Percentiles rank a stretch among this genome's conserved stretches.
phyloP scores from a whole-genome alignment of 139 green algal species.

The Prasinococcaceae sp. region DNA sequence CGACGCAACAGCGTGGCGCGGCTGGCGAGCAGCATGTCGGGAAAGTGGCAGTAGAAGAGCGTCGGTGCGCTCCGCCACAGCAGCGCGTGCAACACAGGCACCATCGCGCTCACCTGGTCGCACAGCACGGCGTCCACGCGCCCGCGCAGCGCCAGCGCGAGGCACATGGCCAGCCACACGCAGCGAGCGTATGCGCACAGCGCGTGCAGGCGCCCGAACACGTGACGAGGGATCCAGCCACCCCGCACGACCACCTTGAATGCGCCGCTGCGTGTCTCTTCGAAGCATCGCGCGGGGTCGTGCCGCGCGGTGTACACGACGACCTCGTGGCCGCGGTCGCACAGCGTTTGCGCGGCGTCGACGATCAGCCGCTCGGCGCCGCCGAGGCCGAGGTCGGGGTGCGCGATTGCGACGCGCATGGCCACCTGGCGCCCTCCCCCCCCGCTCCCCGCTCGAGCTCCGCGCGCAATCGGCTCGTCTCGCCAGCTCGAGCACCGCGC shows the following conservation, averaged over 20 bases:
- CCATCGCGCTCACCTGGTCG: conserved; percentile 46
- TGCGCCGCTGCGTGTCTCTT: conserved; percentile 59
- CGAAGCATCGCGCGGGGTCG: conserved; percentile 67
- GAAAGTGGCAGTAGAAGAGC: conserved; percentile 98
- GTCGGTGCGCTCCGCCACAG: conserved; percentile 52
- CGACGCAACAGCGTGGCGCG: conserved; percentile 27
- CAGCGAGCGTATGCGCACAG: conserved; percentile 79
- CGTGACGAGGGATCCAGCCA: conserved; percentile 65
- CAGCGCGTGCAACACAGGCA: conserved; percentile 17
- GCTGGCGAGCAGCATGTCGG: conserved; percentile 72
- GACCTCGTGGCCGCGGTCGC: conserved; percentile 47
- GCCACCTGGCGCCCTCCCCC: no score
- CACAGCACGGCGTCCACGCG: conserved; percentile 67
- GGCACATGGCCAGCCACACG: conserved; percentile 40
- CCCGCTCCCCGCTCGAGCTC: no score
- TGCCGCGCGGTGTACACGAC: conserved; percentile 80
- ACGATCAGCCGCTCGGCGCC: conserved; percentile 90
- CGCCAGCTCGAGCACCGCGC: no score
- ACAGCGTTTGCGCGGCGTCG: conserved; percentile 79
- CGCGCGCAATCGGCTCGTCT: no score
- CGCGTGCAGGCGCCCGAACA: conserved; percentile 46
- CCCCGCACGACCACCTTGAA: conserved; percentile 63
- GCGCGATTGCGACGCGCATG: background rate
- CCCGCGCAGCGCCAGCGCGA: conserved; percentile 35
- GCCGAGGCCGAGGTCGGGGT: conserved; percentile 12